Evolutionary conservation across 2,329 filamentous ascomycete species (phyloP).

Genomic region (Cordyceps javanica): DNA sequence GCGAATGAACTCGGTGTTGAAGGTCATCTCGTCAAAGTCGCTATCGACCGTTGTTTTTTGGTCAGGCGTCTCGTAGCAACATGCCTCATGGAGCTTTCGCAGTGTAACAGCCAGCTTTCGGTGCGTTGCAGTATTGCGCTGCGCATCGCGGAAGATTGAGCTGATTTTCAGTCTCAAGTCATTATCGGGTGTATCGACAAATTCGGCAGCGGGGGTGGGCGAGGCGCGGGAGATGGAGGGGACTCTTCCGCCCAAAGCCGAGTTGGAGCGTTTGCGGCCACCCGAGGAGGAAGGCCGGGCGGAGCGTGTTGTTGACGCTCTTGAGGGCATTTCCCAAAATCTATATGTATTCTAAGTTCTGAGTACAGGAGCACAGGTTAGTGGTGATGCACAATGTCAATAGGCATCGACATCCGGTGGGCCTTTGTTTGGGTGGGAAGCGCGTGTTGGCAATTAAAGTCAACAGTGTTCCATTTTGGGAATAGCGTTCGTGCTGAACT

Average conservation of each 20-base stretch:
- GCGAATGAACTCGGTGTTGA: slow-evolving; percentile 78
- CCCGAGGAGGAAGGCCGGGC: slow-evolving; percentile 37
- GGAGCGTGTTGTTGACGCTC: slow-evolving; percentile 38
- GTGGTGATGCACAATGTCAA: slow-evolving; percentile 4
- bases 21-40: slow-evolving; percentile 77
- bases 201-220: slow-evolving; percentile 62
- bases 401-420: not conserved
- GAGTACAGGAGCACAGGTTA: not conserved
- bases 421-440: slow-evolving; percentile 14
- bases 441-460: slow-evolving; percentile 17
- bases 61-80: slow-evolving; percentile 57
- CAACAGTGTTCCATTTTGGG: slow-evolving; percentile 28
- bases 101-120: slow-evolving; percentile 82
- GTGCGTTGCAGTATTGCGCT: slow-evolving; percentile 84
- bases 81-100: slow-evolving; percentile 84
- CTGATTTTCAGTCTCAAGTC: slow-evolving; percentile 69
- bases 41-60: slow-evolving; percentile 47
- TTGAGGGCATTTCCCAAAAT: slow-evolving; percentile 40
- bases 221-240: slow-evolving; percentile 43
- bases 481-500: slow-evolving; percentile 18
- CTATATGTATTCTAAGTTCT: not conserved
- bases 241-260: slow-evolving; percentile 33
- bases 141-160: slow-evolving; percentile 70
- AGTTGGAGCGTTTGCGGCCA: slow-evolving; percentile 34
- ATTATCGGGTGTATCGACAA: slow-evolving; percentile 65